A percentile compares a stretch with the other conserved stretches of the same genome.
These are phyloP conservation scores for Vitis amurensis DNA, from an alignment of 164 flowering plant species.

Conservation along the genomic window DNA sequence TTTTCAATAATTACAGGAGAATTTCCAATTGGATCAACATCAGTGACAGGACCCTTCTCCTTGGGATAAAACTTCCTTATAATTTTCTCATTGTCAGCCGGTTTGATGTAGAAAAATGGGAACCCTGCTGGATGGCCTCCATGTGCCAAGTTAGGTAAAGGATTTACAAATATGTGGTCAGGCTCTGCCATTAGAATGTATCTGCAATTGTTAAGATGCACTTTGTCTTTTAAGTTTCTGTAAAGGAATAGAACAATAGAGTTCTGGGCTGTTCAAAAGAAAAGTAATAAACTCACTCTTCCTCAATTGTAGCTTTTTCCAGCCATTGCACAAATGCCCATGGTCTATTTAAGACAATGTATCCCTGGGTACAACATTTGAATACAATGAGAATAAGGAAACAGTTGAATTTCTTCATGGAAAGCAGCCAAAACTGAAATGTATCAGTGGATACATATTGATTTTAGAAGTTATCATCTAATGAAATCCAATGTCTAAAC, in stretches of 20 bases:
- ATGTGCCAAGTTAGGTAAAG: slow-evolving; percentile 83
- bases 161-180: slow-evolving; percentile 82
- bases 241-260: no score
- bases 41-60: slow-evolving; percentile 79
- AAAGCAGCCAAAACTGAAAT: no score
- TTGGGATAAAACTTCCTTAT: slow-evolving; percentile 82
- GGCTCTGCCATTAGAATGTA: slow-evolving; percentile 97
- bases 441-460: no score
- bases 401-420: background rate
- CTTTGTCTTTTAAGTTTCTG: no score
- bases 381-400: slow-evolving; percentile 3
- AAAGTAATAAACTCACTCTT: slow-evolving; percentile 66
- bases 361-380: slow-evolving; percentile 61
- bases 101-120: slow-evolving; percentile 90
- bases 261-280: no score
- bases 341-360: slow-evolving; percentile 93
- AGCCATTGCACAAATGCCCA: slow-evolving; percentile 99
- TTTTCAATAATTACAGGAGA: slow-evolving; percentile 93
- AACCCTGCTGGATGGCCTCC: slow-evolving; percentile 76
- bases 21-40: slow-evolving; percentile 95
- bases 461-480: no score
- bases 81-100: slow-evolving; percentile 62
- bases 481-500: no score
- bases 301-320: slow-evolving; percentile 76
- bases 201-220: slow-evolving; percentile 41